Evolutionary conservation across 352 stramenopile species (phyloP), one percentile per base, ranked within the genome.

Genomic region (Globisporangium spinosum): DNA sequence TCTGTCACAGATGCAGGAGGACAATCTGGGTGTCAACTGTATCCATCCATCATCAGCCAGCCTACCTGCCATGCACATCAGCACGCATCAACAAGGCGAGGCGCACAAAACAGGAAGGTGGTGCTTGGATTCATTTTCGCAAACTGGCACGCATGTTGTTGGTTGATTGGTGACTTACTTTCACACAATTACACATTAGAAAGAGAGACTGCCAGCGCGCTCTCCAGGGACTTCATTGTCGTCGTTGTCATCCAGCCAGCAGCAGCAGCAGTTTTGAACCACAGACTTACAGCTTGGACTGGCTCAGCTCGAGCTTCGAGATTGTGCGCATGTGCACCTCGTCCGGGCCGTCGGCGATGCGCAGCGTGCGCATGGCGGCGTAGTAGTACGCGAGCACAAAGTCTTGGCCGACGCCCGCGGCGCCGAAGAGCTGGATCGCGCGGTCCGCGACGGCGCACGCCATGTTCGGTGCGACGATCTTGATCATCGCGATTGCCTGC

Each of bases 311-410:
- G 54, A 98, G 79, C 74, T 96, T 91, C 38, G 95, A 96, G 64
- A 99, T 90, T 40, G 92, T 98, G 68, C 91, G 83, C 76, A 97
- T 95, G 84, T 99, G 97, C 56, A 99, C 97, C 68, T 97, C 94
- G 76, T 99, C 97, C 0, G 97, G 97, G 27, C 97, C 97, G 75
- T 99, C 97, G 0, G 97, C 97, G 67, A 99, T 92, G 59, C 97
- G 87, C 3, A 99, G 80, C 43, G 95, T 98, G 54, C 97, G 85
- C 65, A 98, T 74, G 9, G 79, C 82, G 8, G 94, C 93, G 61
- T 97, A 98, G 56, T 96, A 87, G 69, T 97, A 89, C 2, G 95
- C 89, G 55, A 99, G 76, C 27, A 97, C 83, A 74, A 94, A 98
- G 82, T 99, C 97, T 71, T 98, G 81, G 51, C 88, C 91, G 8